phyloP scores from a whole-genome alignment of 78 protist species.

The Dictyostelium brefeldianum region DNA sequence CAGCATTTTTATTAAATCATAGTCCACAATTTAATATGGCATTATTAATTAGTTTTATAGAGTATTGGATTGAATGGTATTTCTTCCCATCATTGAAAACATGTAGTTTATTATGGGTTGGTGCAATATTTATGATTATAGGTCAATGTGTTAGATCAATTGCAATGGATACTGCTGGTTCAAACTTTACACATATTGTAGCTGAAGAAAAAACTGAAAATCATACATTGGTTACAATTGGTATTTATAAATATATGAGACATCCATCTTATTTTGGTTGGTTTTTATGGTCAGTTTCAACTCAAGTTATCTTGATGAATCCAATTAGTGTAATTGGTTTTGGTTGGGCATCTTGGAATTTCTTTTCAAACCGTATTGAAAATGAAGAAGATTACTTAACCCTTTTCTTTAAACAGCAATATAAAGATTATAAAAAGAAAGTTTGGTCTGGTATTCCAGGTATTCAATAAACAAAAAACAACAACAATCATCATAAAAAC shows the following conservation, averaged over 20 bases:
- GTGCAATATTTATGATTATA: background rate
- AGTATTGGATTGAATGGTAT: slow-evolving; percentile 77
- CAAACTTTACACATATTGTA: slow-evolving; percentile 88
- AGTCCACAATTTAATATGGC: slow-evolving; percentile 73
- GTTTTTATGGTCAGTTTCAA: slow-evolving; percentile 90
- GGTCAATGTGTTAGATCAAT: slow-evolving; percentile 83
- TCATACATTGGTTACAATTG: slow-evolving; percentile 85
- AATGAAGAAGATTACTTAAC: slow-evolving; percentile 86
- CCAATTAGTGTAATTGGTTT: slow-evolving; percentile 87
- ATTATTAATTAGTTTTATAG: slow-evolving; percentile 44
- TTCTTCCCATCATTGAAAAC: slow-evolving; percentile 76
- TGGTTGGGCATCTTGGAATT: slow-evolving; percentile 76
- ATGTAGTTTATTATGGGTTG: background rate
- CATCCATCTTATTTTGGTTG: slow-evolving; percentile 96
- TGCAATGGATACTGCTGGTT: slow-evolving; percentile 90
- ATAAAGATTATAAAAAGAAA: slow-evolving; percentile 46
- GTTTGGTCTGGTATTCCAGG: slow-evolving; percentile 85
- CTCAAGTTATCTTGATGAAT: slow-evolving; percentile 89
- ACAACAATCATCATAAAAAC: too few species aligned
- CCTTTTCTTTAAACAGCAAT: slow-evolving; percentile 81
- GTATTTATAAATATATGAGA: slow-evolving; percentile 85
- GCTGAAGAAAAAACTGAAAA: background rate
- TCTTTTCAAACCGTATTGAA: slow-evolving; percentile 89
- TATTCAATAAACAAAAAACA: slow-evolving; percentile 74
- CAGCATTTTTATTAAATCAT: slow-evolving; percentile 82